Evolutionary conservation across 768 basidiomycete genomes (phyloP).

Genomic region (Leccinum subtestaceum): DNA sequence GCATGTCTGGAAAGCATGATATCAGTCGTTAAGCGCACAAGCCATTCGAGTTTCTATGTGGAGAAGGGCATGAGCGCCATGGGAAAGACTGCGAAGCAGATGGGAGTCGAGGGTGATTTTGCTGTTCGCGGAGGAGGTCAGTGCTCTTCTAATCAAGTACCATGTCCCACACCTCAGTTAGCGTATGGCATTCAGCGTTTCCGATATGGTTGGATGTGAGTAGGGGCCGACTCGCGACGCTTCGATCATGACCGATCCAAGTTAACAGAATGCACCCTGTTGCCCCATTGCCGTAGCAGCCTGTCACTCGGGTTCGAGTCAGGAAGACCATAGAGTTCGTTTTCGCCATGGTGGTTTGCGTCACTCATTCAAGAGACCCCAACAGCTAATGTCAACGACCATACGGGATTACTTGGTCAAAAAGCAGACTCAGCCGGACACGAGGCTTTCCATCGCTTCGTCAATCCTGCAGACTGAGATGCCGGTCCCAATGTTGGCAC

Average conservation of each 20-base stretch:
- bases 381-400: slow-evolving; percentile 60
- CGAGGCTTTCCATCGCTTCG: slow-evolving; percentile 24
- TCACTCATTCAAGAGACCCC: slow-evolving; percentile 4
- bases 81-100: slow-evolving; percentile 72
- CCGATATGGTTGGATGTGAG: slow-evolving; percentile 81
- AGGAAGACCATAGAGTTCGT: slow-evolving; percentile 75
- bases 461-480: slow-evolving; percentile 27
- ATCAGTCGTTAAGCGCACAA: slow-evolving; percentile 72
- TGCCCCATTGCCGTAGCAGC: slow-evolving; percentile 78
- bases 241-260: slow-evolving; percentile 2
- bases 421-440: slow-evolving; percentile 31
- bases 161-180: slow-evolving; percentile 2
- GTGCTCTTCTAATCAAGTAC: slow-evolving; percentile 22
- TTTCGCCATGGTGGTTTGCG: background rate
- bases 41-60: slow-evolving; percentile 83
- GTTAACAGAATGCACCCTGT: slow-evolving; percentile 68
- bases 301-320: slow-evolving; percentile 78
- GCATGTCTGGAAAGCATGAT: slow-evolving; percentile 75
- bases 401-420: slow-evolving; percentile 72
- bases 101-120: slow-evolving; percentile 65
- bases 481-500: slow-evolving; percentile 29
- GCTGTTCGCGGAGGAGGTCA: slow-evolving; percentile 75
- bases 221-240: background rate
- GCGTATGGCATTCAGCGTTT: slow-evolving; percentile 52
- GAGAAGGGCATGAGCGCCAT: slow-evolving; percentile 85